Evolutionary conservation across 2,329 filamentous ascomycete genomes (phyloP), one percentile per base, ranked within the genome.

Genomic region (Corinectria fuckeliana): DNA sequence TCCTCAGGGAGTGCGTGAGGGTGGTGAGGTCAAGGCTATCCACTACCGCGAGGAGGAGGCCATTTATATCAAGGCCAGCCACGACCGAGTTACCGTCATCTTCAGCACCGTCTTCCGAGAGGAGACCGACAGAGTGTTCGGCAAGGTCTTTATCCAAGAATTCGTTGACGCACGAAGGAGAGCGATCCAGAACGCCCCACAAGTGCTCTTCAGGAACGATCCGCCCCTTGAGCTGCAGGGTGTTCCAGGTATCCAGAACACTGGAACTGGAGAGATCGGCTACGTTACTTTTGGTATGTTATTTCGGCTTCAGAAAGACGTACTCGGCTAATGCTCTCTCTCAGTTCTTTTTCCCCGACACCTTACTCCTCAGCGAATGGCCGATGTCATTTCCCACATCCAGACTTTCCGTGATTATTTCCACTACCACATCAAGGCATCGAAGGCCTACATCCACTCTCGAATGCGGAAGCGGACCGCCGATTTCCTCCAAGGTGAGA

Each of bases 381-480:
- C 91, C 61, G 93, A 97, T 67, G 93, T 96, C 75, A 99, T 99
- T 69, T 97, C 93, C 50, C 96, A 99, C 77, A 98, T 99, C 71
- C 96, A 99, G 80, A 99, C 95, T 13, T 99, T 99, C 91, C 91
- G 95, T 68, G 95, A 99, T 75, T 99, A 99, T 79, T 99, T 99
- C 84, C 95, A 99, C 78, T 99, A 99, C 78, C 95, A 99, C 79
- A 99, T 99, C 80, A 99, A 99, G 81, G 96, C 95, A 26, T 97
- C 93, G 63, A 99, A 99, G 84, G 95, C 96, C 52, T 99, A 97
- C 74, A 99, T 99, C 67, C 95, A 99, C 84, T 96, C 93, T 30
- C 88, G 96, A 72, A 99, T 99, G 95, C 89, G 95, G 75, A 92
- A 94, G 82, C 88, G 95, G 76, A 99, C 96, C 9, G 95, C 95